Conservation (phyloP, 2,329 filamentous ascomycete genomes). For the Clonostachys rhizophaga region DNA sequence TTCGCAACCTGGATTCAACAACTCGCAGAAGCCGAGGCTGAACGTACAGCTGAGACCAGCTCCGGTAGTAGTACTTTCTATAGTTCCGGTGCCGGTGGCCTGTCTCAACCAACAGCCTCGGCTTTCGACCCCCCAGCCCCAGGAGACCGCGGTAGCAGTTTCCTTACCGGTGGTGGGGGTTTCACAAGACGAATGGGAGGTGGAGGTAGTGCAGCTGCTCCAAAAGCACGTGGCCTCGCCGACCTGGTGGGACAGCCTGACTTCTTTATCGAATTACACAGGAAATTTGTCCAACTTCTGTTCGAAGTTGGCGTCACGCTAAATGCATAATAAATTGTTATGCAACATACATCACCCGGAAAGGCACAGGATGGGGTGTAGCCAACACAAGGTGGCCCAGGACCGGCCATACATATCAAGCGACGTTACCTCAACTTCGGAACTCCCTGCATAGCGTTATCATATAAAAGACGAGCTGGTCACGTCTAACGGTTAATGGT, state of each 20-base stretch:
- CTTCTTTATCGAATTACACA: conserved; percentile 64
- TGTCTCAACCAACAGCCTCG: conserved; percentile 15
- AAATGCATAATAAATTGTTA: conserved; percentile 29
- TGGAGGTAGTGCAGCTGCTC: conserved; percentile 48
- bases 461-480: too few species aligned
- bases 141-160: conserved; percentile 43
- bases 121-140: conserved; percentile 14
- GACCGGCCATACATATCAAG: not conserved
- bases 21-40: conserved; percentile 58
- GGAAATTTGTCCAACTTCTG: conserved; percentile 58
- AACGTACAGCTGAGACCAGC: conserved; percentile 43
- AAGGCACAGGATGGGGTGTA: too few species aligned
- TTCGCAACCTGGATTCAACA: conserved; percentile 62
- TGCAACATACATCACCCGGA: not conserved
- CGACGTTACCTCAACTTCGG: too few species aligned
- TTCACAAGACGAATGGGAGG: conserved; percentile 54
- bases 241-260: conserved; percentile 64
- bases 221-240: conserved; percentile 56
- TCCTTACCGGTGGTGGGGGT: conserved; percentile 50
- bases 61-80: conserved; percentile 32
- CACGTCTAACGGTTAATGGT: too few species aligned
- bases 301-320: conserved; percentile 53
- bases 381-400: conserved; percentile 16
- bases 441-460: too few species aligned
- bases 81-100: conserved; percentile 22